phyloP scores from a whole-genome alignment of 2,329 filamentous ascomycete species.

The Botrytis cinerea region DNA sequence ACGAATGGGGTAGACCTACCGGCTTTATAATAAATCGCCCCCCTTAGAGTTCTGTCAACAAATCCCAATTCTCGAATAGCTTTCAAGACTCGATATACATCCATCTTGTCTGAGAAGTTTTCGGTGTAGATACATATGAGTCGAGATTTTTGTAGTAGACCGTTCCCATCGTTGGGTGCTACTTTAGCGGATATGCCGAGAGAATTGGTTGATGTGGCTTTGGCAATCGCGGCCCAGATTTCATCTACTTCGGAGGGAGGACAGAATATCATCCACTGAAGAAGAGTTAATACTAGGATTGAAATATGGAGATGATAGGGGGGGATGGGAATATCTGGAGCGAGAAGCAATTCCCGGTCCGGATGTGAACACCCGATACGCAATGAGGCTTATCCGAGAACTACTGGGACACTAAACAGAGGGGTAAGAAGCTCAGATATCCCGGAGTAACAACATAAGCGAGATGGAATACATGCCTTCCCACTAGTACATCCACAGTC shows the following conservation, averaged over 20 bases:
- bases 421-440: slow-evolving; percentile 71
- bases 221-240: slow-evolving; percentile 67
- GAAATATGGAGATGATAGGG: not conserved
- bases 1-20: slow-evolving; percentile 30
- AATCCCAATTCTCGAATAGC: slow-evolving; percentile 64
- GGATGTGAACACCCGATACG: not conserved
- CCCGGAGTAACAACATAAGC: slow-evolving; percentile 57
- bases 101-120: slow-evolving; percentile 68
- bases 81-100: slow-evolving; percentile 68
- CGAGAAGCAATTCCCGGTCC: not conserved
- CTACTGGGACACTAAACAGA: slow-evolving; percentile 54
- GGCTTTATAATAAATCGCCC: slow-evolving; percentile 72
- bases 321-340: not conserved
- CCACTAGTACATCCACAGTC: slow-evolving; percentile 61
- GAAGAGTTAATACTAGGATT: slow-evolving; percentile 50
- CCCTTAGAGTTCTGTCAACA: slow-evolving; percentile 47
- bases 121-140: slow-evolving; percentile 78
- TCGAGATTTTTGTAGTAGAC: slow-evolving; percentile 47
- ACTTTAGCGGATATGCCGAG: slow-evolving; percentile 76
- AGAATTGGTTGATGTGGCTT: slow-evolving; percentile 66
- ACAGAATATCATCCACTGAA: slow-evolving; percentile 75
- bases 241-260: slow-evolving; percentile 55
- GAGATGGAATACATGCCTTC: slow-evolving; percentile 54
- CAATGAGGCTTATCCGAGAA: too few relatives aligned
- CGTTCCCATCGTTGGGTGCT: slow-evolving; percentile 51